Base-by-base conservation (phyloP, 2,329 filamentous ascomycete genomes). In the Phialemoniopsis sp. region DNA sequence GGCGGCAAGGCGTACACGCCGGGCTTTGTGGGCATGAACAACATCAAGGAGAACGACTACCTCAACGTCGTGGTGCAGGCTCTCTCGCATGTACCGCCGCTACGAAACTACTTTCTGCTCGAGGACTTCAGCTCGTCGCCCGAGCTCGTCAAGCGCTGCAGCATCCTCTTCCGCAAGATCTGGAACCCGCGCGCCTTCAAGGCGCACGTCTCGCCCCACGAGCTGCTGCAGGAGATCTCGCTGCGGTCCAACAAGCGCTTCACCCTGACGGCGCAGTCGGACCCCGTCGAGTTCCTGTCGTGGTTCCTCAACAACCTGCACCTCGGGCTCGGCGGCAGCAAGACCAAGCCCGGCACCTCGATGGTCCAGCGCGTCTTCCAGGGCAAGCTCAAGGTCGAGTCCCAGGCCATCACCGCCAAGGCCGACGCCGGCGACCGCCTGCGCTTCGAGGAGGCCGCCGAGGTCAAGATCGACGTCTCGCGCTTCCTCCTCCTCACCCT, bases 21-120 rank as follows among this genome's bases (percentile, higher is more conserved):
- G 15, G 91, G 93, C 6, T 98, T 90, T 59, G 89, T 98, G 45
- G 93, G 93, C 49, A 94, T 98, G 87, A 98, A 98, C 74, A 98
- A 98, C 66, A 96, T 98, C 73, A 98, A 98, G 64, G 89, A 93
- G 42, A 98, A 98, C 66, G 93, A 98, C 69, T 98, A 98, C 67
- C 77, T 97, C 57, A 98, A 98, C 58, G 91, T 95, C 18, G 79
- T 96, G 4, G 85, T 95, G 36, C 93, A 98, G 62, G 85, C 90
- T 7, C 75, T 98, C 29, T 84, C 91, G 3, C 93, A 98, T 62
- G 89, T 97, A 18, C 72, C 82, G 15, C 91, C 93, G 4, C 70
- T 98, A 50, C 82, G 93, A 28, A 96, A 97, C 60, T 97, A 82
- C 66, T 82, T 97, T 58, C 81, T 98, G 54, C 77, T 97, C 2